phyloP scores from a whole-genome alignment of 164 flowering plant genomes.

The Malania oleifera region DNA sequence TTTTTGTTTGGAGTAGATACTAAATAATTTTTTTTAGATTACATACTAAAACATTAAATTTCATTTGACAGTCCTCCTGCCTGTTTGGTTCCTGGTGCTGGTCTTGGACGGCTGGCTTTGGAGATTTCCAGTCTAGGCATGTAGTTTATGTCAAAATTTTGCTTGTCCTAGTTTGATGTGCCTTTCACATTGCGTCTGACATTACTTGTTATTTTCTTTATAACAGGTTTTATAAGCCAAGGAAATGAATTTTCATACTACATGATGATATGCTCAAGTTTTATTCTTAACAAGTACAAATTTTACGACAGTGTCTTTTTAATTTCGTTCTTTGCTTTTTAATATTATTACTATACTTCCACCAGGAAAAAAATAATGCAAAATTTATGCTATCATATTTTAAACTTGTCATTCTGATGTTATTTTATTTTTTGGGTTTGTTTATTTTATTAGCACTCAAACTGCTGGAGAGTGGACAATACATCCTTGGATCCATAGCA shows the following conservation, averaged over 20 bases:
- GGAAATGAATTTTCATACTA: conserved; percentile 99
- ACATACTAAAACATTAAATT: background rate
- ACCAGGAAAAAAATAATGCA: no score
- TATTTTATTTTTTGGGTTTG: background rate
- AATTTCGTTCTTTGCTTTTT: background rate
- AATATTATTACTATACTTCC: no score
- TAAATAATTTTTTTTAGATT: no score
- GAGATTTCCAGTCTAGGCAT: conserved; percentile 90
- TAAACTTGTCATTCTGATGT: background rate
- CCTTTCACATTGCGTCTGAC: background rate
- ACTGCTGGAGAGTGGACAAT: conserved; percentile 79
- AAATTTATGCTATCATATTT: background rate
- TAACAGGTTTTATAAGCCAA: conserved; percentile 84
- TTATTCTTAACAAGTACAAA: conserved; percentile 89
- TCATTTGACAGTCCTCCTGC: conserved; percentile 58
- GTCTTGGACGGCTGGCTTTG: conserved; percentile 93
- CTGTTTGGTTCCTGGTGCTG: conserved; percentile 99
- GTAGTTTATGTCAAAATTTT: conserved; percentile 11
- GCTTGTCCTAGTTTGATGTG: background rate
- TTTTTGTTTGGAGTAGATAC: background rate
- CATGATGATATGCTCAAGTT: conserved; percentile 99
- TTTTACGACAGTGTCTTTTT: background rate
- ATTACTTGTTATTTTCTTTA: background rate
- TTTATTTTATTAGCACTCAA: conserved; percentile 42
- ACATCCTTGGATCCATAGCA: conserved; percentile 98